phyloP scores from a whole-genome alignment of 345 rosid species.

The Populus davidiana region DNA sequence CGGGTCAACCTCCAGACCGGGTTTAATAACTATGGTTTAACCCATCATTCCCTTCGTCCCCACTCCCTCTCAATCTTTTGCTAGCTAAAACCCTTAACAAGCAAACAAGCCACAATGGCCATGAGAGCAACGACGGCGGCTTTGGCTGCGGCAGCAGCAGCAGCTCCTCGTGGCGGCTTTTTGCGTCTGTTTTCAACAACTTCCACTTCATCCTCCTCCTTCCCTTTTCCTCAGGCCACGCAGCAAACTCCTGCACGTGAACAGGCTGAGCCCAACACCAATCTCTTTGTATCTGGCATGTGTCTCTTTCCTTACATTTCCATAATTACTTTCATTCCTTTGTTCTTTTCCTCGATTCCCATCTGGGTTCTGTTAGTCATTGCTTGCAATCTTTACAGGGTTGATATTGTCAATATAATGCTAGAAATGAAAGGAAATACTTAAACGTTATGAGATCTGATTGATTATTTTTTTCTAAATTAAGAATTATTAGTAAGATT shows the following conservation, averaged over 20 bases:
- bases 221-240: conserved; percentile 27
- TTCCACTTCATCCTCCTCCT: conserved; percentile 36
- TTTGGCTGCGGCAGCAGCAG: conserved; percentile 19
- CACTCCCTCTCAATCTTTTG: neutral
- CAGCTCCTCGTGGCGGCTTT: conserved; percentile 40
- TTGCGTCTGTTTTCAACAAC: conserved; percentile 48
- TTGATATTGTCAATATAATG: neutral
- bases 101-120: conserved; percentile 21
- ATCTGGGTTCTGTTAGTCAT: neutral
- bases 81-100: conserved; percentile 12
- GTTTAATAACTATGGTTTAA: too few relatives aligned
- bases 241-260: conserved; percentile 40
- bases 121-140: conserved; percentile 33
- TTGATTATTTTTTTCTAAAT: neutral
- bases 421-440: neutral
- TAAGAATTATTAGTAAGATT: neutral
- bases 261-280: conserved; percentile 69
- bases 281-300: conserved; percentile 71
- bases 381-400: neutral
- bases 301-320: neutral
- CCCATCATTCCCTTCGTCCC: too few relatives aligned
- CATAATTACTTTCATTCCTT: neutral
- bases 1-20: too few relatives aligned
- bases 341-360: neutral
- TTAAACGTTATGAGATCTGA: neutral